Percentiles rank a stretch among this genome's conserved stretches.
Evolutionary conservation across 2,329 filamentous ascomycete species (phyloP).

Genomic region (Diaporthe sp.): DNA sequence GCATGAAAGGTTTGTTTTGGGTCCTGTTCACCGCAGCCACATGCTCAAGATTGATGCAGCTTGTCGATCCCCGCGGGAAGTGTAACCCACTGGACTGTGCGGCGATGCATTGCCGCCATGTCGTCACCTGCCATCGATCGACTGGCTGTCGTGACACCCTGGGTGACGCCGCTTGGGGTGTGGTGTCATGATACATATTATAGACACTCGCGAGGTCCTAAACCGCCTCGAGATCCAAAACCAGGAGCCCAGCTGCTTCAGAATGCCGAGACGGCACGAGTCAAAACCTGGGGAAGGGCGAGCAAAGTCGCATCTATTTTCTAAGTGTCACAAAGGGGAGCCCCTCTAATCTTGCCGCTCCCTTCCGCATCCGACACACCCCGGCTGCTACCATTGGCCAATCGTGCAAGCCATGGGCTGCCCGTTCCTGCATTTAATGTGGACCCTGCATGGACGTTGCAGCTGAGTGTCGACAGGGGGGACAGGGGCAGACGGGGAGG

Average conservation of each 20-base stretch:
- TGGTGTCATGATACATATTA: background rate
- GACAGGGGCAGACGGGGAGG: background rate
- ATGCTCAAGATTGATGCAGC: conserved; percentile 3
- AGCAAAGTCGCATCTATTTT: conserved; percentile 14
- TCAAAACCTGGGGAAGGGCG: conserved; percentile 24
- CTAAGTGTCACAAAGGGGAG: conserved; percentile 13
- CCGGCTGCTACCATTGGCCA: background rate
- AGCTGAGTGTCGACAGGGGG: background rate
- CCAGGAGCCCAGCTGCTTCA: conserved; percentile 19
- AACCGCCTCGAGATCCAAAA: conserved; percentile 12
- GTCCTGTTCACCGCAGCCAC: background rate
- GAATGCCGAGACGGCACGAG: conserved; percentile 24
- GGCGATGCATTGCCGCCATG: background rate
- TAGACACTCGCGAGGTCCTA: background rate
- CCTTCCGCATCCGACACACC: conserved; percentile 12
- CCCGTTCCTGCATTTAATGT: conserved; percentile 24
- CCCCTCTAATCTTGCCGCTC: conserved; percentile 27
- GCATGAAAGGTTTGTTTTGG: background rate
- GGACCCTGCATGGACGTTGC: conserved; percentile 23
- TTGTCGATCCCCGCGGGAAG: conserved; percentile 8
- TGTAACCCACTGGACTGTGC: background rate
- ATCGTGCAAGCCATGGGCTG: background rate
- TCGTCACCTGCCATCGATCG: conserved; percentile 6
- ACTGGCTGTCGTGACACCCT: background rate
- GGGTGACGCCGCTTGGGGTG: background rate